Base-by-base conservation (phyloP, 2,329 filamentous ascomycete species). In the Cyphellophora europaea region DNA sequence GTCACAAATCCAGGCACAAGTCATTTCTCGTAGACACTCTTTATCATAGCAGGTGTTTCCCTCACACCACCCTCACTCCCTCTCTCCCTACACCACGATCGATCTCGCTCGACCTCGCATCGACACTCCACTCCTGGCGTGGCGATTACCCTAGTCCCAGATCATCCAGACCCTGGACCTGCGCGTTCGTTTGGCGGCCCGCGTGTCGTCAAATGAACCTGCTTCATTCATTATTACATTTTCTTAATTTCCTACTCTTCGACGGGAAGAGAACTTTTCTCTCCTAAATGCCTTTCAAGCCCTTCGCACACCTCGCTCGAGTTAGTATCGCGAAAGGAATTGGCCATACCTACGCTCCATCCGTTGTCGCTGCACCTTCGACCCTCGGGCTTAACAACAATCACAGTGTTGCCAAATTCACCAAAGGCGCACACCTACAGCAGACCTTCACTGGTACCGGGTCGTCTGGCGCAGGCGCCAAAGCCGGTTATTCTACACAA, bases 191-290 rank as follows among this genome's bases (percentile, higher is more conserved):
- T 93, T 91, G 86, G 72, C 84, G 83, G 79, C 79, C 36, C 66
- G 57, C 50, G 48, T 59, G 81, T 85, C 88, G 86, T 93, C 85
- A 89, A 86, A 94, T 94, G 88, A 94, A 91, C 86, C 86, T 95
- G 88, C 86, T 88, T 69, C 67, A 65, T 65, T 65, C 64, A 58
- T 65, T 69, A 59, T 57, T 66, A 61, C 63, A 67, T 25, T 30
- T 33, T 28, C 44, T 35, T 34, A 29, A 58, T 57, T 69, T 67
- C 63, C 61, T 64, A 66, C 62, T 68, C 67, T 69, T 71, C 69
- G 53, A 64, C 62, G 61, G 76, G 79, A 78, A 77, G 74, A 74
- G 72, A 65, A 66, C 58, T 46, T 65, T 64, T 59, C 67, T 74
- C 61, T 77, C 73, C 84, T 94, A 93, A 93, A 96, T 95, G 89